Conservation (phyloP, 129 eudicot species). For the Arctium lappa region DNA sequence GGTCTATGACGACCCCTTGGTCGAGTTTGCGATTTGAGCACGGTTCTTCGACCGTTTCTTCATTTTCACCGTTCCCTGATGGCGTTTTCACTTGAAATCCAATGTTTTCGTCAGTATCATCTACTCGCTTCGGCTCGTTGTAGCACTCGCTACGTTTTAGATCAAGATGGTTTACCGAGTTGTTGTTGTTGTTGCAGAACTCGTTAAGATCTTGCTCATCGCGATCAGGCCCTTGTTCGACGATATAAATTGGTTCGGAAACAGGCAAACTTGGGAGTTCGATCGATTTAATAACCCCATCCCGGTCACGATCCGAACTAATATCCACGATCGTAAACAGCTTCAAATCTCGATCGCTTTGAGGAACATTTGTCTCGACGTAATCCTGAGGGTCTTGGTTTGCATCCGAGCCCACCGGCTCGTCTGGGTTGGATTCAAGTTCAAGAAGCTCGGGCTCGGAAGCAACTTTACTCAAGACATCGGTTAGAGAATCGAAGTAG, state of each 20-base stretch:
- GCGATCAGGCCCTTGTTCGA: neutral
- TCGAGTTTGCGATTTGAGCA: neutral
- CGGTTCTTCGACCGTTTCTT: neutral
- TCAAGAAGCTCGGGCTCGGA: conserved; percentile 42
- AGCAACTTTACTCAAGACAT: conserved; percentile 42
- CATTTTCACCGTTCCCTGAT: too few species aligned
- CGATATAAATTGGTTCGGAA: conserved; percentile 1
- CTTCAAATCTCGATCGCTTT: neutral
- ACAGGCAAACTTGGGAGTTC: conserved; percentile 28
- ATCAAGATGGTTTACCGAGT: too few species aligned
- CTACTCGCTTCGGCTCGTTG: neutral
- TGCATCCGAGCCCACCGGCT: neutral
- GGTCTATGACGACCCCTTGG: conserved; percentile 12
- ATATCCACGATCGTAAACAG: conserved; percentile 37
- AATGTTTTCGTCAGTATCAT: neutral
- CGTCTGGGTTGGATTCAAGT: conserved; percentile 30
- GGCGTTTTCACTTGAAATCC: neutral
- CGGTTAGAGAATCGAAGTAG: conserved; percentile 42
- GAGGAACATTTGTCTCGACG: conserved; percentile 14
- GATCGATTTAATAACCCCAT: conserved; percentile 1
- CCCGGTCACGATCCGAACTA: conserved; percentile 6
- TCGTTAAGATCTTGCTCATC: neutral
- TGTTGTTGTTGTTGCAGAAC: too few species aligned
- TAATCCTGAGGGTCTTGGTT: conserved; percentile 1
- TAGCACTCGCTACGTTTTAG: neutral